Evolutionary conservation across 495 filamentous ascomycete genomes (phyloP).

Genomic region (Penicillium bovifimosum): DNA sequence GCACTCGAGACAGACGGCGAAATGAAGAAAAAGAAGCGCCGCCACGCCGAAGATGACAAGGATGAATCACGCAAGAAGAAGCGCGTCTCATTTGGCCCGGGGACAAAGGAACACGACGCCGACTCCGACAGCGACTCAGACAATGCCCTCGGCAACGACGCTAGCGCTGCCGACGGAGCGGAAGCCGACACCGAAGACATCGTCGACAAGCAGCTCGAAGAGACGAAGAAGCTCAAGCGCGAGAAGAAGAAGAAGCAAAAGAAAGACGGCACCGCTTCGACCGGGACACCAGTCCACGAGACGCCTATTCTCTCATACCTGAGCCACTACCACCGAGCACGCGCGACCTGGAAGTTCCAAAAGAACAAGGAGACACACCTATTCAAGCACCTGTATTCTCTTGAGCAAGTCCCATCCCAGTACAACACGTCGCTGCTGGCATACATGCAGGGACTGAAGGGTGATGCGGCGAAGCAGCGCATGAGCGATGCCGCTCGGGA

Average conservation of each 20-base stretch:
- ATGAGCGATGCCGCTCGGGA: constrained; percentile 58
- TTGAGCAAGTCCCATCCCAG: constrained; percentile 56
- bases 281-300: constrained; percentile 26
- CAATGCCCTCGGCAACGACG: constrained; percentile 10
- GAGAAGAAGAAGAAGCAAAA: constrained; percentile 37
- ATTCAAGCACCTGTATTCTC: constrained; percentile 73
- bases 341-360: constrained; percentile 82
- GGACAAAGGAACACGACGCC: constrained; percentile 58
- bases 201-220: constrained; percentile 17
- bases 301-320: constrained; percentile 69
- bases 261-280: constrained; percentile 13
- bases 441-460: constrained; percentile 70
- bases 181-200: constrained; percentile 15
- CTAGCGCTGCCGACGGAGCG: constrained; percentile 22
- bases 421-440: constrained; percentile 59
- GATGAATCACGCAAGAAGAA: constrained; percentile 41
- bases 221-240: constrained; percentile 28
- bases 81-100: constrained; percentile 72
- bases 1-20: constrained; percentile 12
- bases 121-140: constrained; percentile 32
- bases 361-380: constrained; percentile 79
- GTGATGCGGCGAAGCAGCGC: constrained; percentile 52
- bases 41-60: constrained; percentile 16
- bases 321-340: constrained; percentile 58
- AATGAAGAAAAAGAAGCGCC: constrained; percentile 17